phyloP scores from a whole-genome alignment of 352 stramenopile genomes.

The Phytophthora fragariae region DNA sequence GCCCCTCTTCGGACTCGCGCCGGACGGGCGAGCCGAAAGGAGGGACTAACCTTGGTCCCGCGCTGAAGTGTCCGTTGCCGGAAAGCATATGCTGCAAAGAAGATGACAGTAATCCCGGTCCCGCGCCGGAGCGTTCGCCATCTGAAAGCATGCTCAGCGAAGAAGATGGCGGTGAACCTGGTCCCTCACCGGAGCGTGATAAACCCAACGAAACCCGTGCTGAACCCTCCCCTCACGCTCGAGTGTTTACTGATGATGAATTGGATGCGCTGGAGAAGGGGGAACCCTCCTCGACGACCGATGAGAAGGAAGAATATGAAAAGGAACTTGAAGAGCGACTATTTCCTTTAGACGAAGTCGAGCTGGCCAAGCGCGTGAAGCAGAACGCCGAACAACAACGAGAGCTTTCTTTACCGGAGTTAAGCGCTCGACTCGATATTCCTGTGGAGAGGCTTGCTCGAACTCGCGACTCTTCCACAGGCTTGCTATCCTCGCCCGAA shows the following conservation, averaged over 20 bases:
- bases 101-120: too few relatives aligned
- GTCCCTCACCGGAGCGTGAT: not conserved
- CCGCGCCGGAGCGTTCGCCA: too few relatives aligned
- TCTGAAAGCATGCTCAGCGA: too few relatives aligned
- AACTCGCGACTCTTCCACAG: not conserved
- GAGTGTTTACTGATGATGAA: not conserved
- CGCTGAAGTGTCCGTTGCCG: too few relatives aligned
- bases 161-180: too few relatives aligned
- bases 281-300: not conserved
- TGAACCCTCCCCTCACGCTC: not conserved
- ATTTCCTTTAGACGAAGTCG: constrained; percentile 1
- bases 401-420: not conserved
- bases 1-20: too few relatives aligned
- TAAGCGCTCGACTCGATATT: not conserved
- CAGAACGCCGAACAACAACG: constrained; percentile 1
- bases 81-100: too few relatives aligned
- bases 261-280: not conserved
- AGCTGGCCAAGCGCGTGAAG: not conserved
- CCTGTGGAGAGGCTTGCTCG: not conserved
- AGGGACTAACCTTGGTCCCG: too few relatives aligned
- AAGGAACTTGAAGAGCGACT: constrained; percentile 14
- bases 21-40: too few relatives aligned
- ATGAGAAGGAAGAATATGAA: not conserved
- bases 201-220: not conserved
- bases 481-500: not conserved